Evolutionary conservation across 2,329 filamentous ascomycete genomes (phyloP), one percentile per base, ranked within the genome.

Genomic region (Rhinocladiella mackenziei): DNA sequence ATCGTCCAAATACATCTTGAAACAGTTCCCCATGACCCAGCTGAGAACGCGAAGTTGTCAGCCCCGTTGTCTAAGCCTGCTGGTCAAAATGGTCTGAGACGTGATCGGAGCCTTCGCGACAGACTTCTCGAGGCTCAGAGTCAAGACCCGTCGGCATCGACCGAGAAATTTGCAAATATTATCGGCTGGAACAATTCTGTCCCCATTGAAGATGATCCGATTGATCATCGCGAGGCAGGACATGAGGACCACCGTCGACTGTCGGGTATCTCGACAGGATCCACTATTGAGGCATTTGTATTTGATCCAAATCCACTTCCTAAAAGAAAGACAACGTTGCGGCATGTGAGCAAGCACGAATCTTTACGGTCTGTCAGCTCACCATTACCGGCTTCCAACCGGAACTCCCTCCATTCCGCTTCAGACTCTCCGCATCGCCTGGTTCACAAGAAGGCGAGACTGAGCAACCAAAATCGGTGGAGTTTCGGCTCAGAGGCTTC

Each of bases 241-340:
- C 51, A 55, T 4, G 54, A 61, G 13, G 62, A 64, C 9, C 52
- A 50, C 39, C 63, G 62, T 51, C 68, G 76, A 31, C 62, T 70
- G 14, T 80, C 77, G 10, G 67, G 60, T 11, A 60, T 70, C 2
- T 80, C 77, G 2, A 69, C 69, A 15, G 67, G 70, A 8, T 79
- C 76, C 4, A 76, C 75, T 0, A 65, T 79, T 11, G 74, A 77
- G 61, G 76, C 73, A 9, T 67, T 76, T 56, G 74, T 80, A 20
- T 68, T 78, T 32, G 66, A 74, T 17, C 45, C 45, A 11, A 40
- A 36, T 13, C 68, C 68, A 11, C 70, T 72, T 3, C 71, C 67
- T 28, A 68, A 65, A 48, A 62, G 66, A 26, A 65, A 60, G 39
- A 65, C 63, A 29, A 71, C 67, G 1, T 60, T 80, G 38, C 72